Conservation (phyloP, 2,329 filamentous ascomycete species). For the Westerdykella aurantiaca region DNA sequence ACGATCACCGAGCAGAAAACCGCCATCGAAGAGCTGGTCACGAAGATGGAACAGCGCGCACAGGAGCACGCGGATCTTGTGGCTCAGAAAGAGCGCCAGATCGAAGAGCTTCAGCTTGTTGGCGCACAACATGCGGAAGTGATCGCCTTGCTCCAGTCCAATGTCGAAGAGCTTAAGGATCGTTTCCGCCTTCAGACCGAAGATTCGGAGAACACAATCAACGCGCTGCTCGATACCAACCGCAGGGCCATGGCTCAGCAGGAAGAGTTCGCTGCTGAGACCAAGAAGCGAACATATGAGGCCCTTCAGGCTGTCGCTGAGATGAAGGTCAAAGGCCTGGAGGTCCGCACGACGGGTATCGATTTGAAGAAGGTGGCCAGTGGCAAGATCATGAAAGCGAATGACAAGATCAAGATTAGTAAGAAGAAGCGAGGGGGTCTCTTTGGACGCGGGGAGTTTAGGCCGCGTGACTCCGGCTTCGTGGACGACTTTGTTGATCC, state of each 20-base stretch:
- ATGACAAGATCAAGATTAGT: slow-evolving; percentile 27
- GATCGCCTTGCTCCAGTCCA: slow-evolving; percentile 27
- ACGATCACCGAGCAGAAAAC: slow-evolving; percentile 35
- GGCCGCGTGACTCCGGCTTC: not conserved
- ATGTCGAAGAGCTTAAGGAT: slow-evolving; percentile 30
- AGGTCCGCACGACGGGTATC: slow-evolving; percentile 21
- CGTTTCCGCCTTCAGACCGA: slow-evolving; percentile 23
- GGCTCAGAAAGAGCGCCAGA: slow-evolving; percentile 22
- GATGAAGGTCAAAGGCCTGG: slow-evolving; percentile 30
- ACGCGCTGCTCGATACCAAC: slow-evolving; percentile 23
- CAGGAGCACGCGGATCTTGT: slow-evolving; percentile 22
- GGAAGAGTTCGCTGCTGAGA: slow-evolving; percentile 21
- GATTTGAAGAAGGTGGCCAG: slow-evolving; percentile 23
- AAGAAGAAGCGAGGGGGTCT: slow-evolving; percentile 25
- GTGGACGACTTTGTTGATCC: not conserved
- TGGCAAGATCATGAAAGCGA: slow-evolving; percentile 27
- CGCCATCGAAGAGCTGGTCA: slow-evolving; percentile 34
- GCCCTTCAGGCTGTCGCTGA: slow-evolving; percentile 26
- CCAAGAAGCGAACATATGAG: slow-evolving; percentile 25
- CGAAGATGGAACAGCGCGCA: slow-evolving; percentile 16
- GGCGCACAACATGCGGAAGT: slow-evolving; percentile 29
- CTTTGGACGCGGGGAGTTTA: slow-evolving; percentile 15
- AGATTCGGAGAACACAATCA: slow-evolving; percentile 28
- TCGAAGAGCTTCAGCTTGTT: slow-evolving; percentile 31
- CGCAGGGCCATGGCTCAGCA: slow-evolving; percentile 27